A percentile compares a stretch with the other conserved stretches of the same genome.
These are phyloP conservation scores for Trichocomaceae sp. DNA, from an alignment of 2,329 filamentous ascomycete genomes.

Conservation along the genomic window DNA sequence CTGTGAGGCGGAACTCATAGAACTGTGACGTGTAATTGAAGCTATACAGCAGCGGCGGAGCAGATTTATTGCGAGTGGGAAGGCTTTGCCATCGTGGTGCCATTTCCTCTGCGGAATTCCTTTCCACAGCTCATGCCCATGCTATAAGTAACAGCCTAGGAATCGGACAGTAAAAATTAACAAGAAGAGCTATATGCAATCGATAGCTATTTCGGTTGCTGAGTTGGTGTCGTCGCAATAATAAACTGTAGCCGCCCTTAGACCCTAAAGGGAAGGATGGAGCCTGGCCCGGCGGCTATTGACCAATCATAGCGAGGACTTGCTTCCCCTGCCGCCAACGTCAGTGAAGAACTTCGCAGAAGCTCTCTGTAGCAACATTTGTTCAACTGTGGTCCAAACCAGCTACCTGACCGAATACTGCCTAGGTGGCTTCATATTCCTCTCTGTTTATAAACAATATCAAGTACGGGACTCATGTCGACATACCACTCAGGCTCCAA, in stretches of 20 bases:
- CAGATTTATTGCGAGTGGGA: constrained; percentile 18
- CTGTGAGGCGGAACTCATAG: constrained; percentile 52
- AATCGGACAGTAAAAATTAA: neutral
- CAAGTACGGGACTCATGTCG: constrained; percentile 23
- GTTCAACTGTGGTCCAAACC: neutral
- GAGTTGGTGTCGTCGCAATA: neutral
- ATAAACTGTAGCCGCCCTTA: neutral
- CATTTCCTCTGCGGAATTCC: constrained; percentile 21
- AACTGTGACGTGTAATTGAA: constrained; percentile 30
- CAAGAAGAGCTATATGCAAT: neutral
- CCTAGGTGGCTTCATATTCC: neutral
- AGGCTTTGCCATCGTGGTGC: constrained; percentile 32
- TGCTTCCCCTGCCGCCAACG: constrained; percentile 6
- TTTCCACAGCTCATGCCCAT: neutral
- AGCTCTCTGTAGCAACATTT: neutral
- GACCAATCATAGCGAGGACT: constrained; percentile 15
- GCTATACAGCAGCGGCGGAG: constrained; percentile 35
- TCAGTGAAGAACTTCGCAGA: neutral
- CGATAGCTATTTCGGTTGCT: too few relatives aligned
- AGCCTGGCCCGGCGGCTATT: constrained; percentile 15
- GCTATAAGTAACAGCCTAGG: neutral
- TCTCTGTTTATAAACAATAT: neutral
- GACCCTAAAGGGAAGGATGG: neutral
- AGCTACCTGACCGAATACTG: neutral
- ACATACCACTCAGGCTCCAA: constrained; percentile 30